Evolutionary conservation across 306 rosid species (phyloP).

Genomic region (Senna tora): DNA sequence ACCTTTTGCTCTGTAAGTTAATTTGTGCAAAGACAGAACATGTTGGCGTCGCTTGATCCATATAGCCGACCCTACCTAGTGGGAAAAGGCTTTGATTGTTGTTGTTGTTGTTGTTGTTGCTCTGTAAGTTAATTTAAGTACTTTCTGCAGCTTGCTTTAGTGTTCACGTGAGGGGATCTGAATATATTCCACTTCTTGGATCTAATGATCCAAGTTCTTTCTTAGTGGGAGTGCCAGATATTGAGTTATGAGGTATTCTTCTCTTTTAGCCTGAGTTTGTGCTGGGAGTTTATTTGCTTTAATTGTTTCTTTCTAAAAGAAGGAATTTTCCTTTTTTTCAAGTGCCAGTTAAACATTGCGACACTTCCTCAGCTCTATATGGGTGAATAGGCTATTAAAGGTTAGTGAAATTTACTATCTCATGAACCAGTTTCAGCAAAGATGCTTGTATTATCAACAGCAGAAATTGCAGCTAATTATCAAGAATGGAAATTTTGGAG

Average conservation of each 20-base stretch:
- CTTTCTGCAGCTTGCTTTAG: slow-evolving; percentile 85
- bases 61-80: no score
- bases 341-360: slow-evolving; percentile 26
- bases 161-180: slow-evolving; percentile 94
- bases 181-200: slow-evolving; percentile 83
- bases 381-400: slow-evolving; percentile 21
- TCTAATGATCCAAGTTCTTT: slow-evolving; percentile 74
- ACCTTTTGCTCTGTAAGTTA: slow-evolving; percentile 4
- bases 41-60: no score
- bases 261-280: slow-evolving; percentile 1
- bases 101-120: no score
- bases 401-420: slow-evolving; percentile 31
- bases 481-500: slow-evolving; percentile 24
- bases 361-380: slow-evolving; percentile 14
- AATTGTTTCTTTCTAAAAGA: neutral
- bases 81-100: no score
- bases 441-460: slow-evolving; percentile 7
- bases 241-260: slow-evolving; percentile 63
- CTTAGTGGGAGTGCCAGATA: slow-evolving; percentile 68
- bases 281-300: slow-evolving; percentile 7
- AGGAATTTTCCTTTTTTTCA: slow-evolving; percentile 5
- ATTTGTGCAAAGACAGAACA: no score
- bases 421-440: slow-evolving; percentile 18
- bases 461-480: neutral
- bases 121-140: neutral